Percentiles rank a stretch among this genome's conserved stretches.
phyloP scores from a whole-genome alignment of 768 basidiomycete species.

The Termitomyces sp. region DNA sequence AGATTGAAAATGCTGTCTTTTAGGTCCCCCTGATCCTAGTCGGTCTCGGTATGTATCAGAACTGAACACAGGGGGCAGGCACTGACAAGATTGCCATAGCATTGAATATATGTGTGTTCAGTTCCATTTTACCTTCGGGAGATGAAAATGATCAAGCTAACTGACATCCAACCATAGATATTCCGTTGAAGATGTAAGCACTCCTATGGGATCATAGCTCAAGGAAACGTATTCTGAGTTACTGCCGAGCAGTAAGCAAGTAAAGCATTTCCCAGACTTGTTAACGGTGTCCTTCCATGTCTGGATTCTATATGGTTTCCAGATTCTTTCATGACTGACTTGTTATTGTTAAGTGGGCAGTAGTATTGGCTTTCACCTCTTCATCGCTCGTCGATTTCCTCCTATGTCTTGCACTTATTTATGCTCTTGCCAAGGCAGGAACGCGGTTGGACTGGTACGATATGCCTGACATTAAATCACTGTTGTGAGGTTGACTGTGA shows the following conservation, averaged over 20 bases:
- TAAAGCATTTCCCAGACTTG: not conserved
- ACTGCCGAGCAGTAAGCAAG: not conserved
- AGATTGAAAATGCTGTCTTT: not conserved
- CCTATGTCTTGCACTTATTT: not conserved
- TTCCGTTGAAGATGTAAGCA: not conserved
- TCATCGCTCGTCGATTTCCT: not conserved
- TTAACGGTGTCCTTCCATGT: not conserved
- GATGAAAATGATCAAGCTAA: not conserved
- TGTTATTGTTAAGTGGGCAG: not conserved
- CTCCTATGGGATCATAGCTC: not conserved
- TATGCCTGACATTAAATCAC: too few species aligned
- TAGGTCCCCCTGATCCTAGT: not conserved
- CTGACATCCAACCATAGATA: not conserved
- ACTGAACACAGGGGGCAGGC: too few species aligned
- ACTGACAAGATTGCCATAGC: not conserved
- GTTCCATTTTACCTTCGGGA: too few species aligned
- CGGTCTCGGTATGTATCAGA: not conserved
- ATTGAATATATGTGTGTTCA: constrained; percentile 1
- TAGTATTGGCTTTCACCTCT: not conserved
- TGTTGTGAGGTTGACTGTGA: not conserved
- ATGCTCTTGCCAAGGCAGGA: not conserved
- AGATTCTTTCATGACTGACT: too few species aligned
- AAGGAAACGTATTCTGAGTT: too few species aligned
- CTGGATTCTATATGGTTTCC: not conserved
- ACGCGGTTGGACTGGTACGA: not conserved